Evolutionary conservation across 2,329 filamentous ascomycete species (phyloP), one percentile per base, ranked within the genome.

Genomic region (Tolypocladium guangdongense): DNA sequence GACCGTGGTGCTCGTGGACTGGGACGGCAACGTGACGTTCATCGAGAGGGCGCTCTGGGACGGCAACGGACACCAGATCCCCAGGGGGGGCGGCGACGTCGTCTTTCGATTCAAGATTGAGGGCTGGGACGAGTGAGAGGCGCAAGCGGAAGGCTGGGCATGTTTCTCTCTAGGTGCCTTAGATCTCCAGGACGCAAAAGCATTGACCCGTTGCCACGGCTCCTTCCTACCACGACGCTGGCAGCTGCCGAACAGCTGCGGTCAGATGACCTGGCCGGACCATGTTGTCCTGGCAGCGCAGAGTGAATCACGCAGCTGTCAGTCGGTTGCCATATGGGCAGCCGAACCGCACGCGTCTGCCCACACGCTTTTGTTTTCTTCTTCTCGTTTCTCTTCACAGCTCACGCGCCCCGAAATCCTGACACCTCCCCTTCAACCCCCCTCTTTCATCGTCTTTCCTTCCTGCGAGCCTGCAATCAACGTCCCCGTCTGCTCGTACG

Each of bases 11-110:
- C 66, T 84, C 46, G 77, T 85, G 7, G 81, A 83, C 59, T 82
- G 78, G 78, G 73, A 83, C 3, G 82, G 82, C 3, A 80, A 80
- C 37, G 78, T 83, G 20, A 78, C 75, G 0, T 82, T 79, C 60
- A 72, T 73, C 33, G 82, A 86, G 67, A 71, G 82, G 37, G 77
- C 81, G 5, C 66, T 85, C 43, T 86, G 75, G 72, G 81, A 85
- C 61, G 68, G 70, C 0, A 73, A 81, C 49, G 82, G 82, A 10
- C 77, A 81, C 51, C 63, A 71, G 2, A 71, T 85, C 45, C 68
- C 73, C 24, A 72, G 74, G 24, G 81, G 80, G 0, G 62, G 77
- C 54, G 81, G 78, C 2, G 82, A 86, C 55, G 65, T 78, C 56
- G 74, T 72, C 30, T 78, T 82, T 59, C 71, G 69, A 45, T 86